Evolutionary conservation across 2,329 filamentous ascomycete species (phyloP), one percentile per base, ranked within the genome.

Genomic region (Seiridium cupressi): DNA sequence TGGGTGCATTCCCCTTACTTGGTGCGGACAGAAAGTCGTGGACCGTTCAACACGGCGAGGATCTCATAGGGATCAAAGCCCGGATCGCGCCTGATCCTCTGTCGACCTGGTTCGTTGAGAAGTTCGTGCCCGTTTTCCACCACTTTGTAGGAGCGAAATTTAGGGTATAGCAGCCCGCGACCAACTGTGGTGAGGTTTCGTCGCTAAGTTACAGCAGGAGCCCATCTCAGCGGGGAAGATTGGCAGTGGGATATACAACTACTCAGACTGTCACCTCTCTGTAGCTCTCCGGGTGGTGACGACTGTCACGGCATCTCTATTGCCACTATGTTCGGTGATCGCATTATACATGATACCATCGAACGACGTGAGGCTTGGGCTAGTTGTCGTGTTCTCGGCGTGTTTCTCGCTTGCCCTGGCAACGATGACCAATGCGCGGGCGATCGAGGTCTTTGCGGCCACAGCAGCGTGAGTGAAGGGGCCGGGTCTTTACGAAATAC

Each of bases 381-480:
- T 70, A 2, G 61, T 67, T 7, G 63, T 68, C 10, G 51, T 62
- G 1, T 70, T 72, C 51, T 68, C 67, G 3, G 62, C 62, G 0
- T 26, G 69, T 4, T 73, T 73, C 57, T 61, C 68, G 9, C 38
- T 66, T 10, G 58, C 60, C 1, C 57, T 73, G 40, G 60, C 64
- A 3, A 36, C 68, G 40, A 62, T 69, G 40, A 72, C 70, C 3
- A 64, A 62, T 9, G 68, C 68, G 1, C 66, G 59, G 38, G 68
- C 61, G 48, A 61, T 68, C 7, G 70, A 73, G 40, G 61, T 72
- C 2, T 73, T 73, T 62, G 65, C 65, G 8, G 71, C 69, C 3
- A 70, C 70, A 18, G 67, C 69, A 9, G 67, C 70, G 64, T 71
- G 59, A 64, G 65, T 59, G 18, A 38, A 36, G n/a, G 42, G 6